Base-by-base conservation (phyloP, 2,329 filamentous ascomycete species). In the Pleurostoma richardsiae region DNA sequence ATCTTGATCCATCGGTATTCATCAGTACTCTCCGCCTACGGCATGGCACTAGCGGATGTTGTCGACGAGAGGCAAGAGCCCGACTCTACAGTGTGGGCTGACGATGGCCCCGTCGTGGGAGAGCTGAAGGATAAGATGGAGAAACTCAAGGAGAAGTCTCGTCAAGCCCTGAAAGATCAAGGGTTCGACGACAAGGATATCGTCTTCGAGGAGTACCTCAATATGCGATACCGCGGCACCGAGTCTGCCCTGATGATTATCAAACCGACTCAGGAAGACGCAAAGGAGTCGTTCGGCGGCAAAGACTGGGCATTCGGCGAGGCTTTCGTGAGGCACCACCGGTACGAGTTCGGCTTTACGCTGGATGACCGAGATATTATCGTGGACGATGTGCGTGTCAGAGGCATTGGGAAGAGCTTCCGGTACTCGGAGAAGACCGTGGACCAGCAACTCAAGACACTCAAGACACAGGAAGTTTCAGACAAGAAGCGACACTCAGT, bases 311-410 rank as follows among this genome's bases (percentile, higher is more conserved):
- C 84, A 1, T 96, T 91, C 66, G 89, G 85, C 3, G 80, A 84
- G 54, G 90, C 89, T 0, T 96, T 97, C 58, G 74, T 95, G 30
- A 82, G 83, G 56, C 89, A 95, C 56, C 91, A 96, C 60, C 84
- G 90, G 44, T 90, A 94, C 60, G 91, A 96, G 60, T 96, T 96
- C 60, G 90, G 90, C 0, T 96, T 96, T 59, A 95, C 88, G 0
- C 72, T 96, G 3, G 76, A 80, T 28, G 88, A 95, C 49, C 77
- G 90, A 46, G 89, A 96, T 55, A 88, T 96, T 45, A 90, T 96
- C 41, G 77, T 96, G 6, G 91, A 96, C 52, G 91, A 96, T 62
- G 87, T 96, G 3, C 83, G 91, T 39, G 88, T 91, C 4, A 79
- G 92, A 47, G 90, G 90, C 10, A 95, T 96, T 51, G 91, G 89